Evolutionary conservation across 768 basidiomycete genomes (phyloP), one percentile per base, ranked within the genome.

Genomic region (Leccinum sublutescens): DNA sequence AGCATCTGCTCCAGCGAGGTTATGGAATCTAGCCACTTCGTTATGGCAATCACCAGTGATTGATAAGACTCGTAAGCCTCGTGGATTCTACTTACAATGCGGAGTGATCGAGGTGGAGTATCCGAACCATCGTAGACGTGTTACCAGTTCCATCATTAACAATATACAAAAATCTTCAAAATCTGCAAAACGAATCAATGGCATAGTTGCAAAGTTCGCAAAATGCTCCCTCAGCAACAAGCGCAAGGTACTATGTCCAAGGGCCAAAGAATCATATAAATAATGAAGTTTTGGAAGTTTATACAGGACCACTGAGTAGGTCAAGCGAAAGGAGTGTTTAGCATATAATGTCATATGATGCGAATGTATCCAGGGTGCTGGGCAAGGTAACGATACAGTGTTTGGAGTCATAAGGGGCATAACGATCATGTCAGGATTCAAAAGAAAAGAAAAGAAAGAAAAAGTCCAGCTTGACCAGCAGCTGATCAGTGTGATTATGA

Each of bases 391-490:
- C 55, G 63, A 34, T 62, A 59, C 66, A 68, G 17, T 54, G 56
- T 53, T 38, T 48, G 50, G 34, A 7, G 45, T 36, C 29, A 58
- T 60, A 52, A 29, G 6, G 43, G 40, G 57, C 49, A 52, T 55
- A 34, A 31, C 4, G 52, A 50, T 40, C 34, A 23, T 59, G 17
- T 50, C 25, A 11, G n/a, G 47, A 48, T 4, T 25, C 25, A 27
- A 43, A 36, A 36, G 34, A 27, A 25, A 31, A 25, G 5, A 2
- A 36, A 36, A 36, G 27, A 47, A 36, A 31, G 29, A 34, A 29
- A 27, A 34, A 47, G 1, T 31, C 21, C 55, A 50, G 56, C 59
- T 21, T 49, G 62, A 45, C 67, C 70, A 48, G 67, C 69, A 69
- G 62, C 60, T 54, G 45, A 34, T 27, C 11, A 45, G 34, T 34